Percentiles rank a stretch among this genome's conserved stretches.
phyloP scores from a whole-genome alignment of 1,284 basidiomycete species.

The Trametes sp. region DNA sequence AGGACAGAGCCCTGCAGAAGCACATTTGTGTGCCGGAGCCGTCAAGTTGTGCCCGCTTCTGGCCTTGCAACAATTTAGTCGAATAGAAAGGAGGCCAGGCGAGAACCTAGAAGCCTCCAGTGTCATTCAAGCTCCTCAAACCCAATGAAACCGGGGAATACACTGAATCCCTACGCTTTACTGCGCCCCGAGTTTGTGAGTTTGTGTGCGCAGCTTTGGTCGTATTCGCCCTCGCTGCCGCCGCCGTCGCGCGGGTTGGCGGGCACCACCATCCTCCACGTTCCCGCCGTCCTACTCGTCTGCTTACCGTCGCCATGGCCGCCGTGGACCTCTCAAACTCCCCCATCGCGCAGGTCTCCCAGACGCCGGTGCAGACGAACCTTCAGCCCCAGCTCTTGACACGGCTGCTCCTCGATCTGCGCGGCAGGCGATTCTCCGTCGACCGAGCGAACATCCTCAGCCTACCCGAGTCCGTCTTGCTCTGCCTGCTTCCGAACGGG shows the following conservation, averaged over 20 bases:
- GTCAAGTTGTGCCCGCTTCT: conserved; percentile 19
- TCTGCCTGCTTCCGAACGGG: conserved; percentile 98
- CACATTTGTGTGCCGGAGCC: conserved; percentile 15
- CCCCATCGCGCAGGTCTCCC: conserved; percentile 90
- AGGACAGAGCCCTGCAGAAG: conserved; percentile 21
- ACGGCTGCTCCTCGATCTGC: conserved; percentile 90
- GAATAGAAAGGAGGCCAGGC: conserved; percentile 3
- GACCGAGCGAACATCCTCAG: conserved; percentile 99
- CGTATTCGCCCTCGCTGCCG: conserved; percentile 19
- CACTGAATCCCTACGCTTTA: not conserved
- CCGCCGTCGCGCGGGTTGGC: conserved; percentile 13
- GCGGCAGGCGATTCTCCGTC: conserved; percentile 91
- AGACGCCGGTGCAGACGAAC: conserved; percentile 72
- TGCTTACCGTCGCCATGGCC: conserved; percentile 48
- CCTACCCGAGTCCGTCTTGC: conserved; percentile 94
- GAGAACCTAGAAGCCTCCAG: conserved; percentile 1
- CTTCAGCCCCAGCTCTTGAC: conserved; percentile 86
- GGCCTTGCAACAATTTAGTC: conserved; percentile 12
- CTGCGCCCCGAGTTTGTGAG: conserved; percentile 5
- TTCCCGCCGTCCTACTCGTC: not conserved
- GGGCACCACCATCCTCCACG: conserved; percentile 18
- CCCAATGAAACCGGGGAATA: not conserved
- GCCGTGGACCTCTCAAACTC: conserved; percentile 64
- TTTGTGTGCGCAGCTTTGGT: conserved; percentile 17
- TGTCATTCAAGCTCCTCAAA: conserved; percentile 3